Evolutionary conservation across 192 early-diverging fungal species (phyloP).

Genomic region (Entophlyctis helioformis): DNA sequence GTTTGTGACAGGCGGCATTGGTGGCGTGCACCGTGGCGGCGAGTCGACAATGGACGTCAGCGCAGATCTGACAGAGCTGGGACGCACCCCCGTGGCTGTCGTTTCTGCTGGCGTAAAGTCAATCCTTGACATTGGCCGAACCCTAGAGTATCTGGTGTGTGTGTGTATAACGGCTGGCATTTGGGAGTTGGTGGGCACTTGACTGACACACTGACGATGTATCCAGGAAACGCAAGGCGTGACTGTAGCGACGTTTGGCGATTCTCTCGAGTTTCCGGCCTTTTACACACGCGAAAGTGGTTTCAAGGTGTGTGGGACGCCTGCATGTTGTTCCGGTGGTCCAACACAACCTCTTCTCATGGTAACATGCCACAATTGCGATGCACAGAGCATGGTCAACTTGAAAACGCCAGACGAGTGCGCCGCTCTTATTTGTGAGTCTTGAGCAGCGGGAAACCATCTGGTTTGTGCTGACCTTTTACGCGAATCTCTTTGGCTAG

Average conservation of each 20-base stretch:
- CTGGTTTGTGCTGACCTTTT: not conserved
- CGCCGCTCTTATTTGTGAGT: constrained; percentile 43
- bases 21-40: constrained; percentile 84
- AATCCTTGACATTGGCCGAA: constrained; percentile 88
- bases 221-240: constrained; percentile 84
- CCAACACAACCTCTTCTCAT: not conserved
- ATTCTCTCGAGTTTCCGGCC: constrained; percentile 64
- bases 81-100: constrained; percentile 83
- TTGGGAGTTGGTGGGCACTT: no score
- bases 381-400: constrained; percentile 33
- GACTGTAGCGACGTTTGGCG: constrained; percentile 67
- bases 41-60: constrained; percentile 68
- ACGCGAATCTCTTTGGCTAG: not conserved
- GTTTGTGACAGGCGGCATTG: constrained; percentile 96
- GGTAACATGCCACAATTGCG: not conserved
- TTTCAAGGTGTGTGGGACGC: constrained; percentile 27
- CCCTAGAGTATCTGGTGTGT: constrained; percentile 66
- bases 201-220: not conserved
- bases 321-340: not conserved
- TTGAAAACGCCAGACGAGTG: constrained; percentile 34
- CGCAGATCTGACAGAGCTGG: constrained; percentile 87
- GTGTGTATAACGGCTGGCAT: no score
- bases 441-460: not conserved
- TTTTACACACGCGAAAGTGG: constrained; percentile 79
- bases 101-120: constrained; percentile 94